These are phyloP conservation scores for Chlorella sorokiniana DNA, from an alignment of 139 green algal genomes.

Conservation along the genomic window DNA sequence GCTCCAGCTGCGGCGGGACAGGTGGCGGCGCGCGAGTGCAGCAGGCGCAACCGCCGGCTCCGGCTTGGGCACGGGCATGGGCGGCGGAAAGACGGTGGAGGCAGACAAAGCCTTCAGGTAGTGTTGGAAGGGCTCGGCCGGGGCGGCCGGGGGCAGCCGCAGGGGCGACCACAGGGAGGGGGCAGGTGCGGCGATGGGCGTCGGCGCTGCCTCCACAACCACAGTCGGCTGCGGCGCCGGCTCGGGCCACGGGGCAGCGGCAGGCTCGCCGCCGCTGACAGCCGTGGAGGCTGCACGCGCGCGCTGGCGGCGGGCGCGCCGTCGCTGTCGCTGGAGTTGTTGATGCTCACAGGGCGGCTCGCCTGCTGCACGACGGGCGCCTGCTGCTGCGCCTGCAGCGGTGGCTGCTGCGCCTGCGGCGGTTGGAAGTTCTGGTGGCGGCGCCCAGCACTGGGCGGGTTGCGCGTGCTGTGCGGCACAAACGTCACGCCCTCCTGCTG, in stretches of 20 bases:
- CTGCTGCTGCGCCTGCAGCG: neutral
- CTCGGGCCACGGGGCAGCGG: no score
- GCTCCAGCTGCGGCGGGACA: neutral
- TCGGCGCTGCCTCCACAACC: neutral
- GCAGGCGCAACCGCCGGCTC: neutral
- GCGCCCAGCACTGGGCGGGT: neutral
- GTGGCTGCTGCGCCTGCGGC: neutral
- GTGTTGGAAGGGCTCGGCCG: no score
- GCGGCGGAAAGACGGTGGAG: no score
- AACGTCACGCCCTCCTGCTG: constrained; percentile 22
- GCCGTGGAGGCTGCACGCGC: neutral
- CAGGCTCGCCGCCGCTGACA: no score
- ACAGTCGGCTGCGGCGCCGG: neutral
- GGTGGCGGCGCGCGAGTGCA: neutral
- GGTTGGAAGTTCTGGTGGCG: neutral
- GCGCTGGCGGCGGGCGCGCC: neutral
- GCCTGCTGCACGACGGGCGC: neutral
- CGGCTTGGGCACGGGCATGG: no score
- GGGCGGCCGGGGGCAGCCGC: no score
- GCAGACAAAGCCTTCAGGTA: no score
- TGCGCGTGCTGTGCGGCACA: neutral
- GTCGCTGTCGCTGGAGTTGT: neutral
- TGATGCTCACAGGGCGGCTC: neutral
- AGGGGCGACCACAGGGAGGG: no score
- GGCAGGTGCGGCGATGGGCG: no score